Evolutionary conservation across 495 filamentous ascomycete species (phyloP).

Genomic region (Patellaria atrata): DNA sequence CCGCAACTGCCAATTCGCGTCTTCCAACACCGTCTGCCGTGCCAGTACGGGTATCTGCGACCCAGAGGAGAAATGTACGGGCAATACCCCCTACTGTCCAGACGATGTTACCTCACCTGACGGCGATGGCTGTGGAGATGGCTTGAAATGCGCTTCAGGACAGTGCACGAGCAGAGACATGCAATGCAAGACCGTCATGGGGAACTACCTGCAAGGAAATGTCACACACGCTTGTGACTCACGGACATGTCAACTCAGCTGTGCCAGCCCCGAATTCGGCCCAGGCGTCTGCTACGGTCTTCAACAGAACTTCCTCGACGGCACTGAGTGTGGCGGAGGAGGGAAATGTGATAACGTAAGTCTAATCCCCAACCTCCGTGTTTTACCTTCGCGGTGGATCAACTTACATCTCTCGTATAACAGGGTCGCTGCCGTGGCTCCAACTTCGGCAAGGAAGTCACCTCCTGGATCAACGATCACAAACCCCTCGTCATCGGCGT

Average conservation of each 20-base stretch:
- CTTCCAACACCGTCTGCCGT: slow-evolving; percentile 59
- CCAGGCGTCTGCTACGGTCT: slow-evolving; percentile 52
- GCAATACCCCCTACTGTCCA: slow-evolving; percentile 59
- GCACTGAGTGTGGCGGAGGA: slow-evolving; percentile 71
- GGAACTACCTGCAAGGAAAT: slow-evolving; percentile 56
- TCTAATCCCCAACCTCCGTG: slow-evolving; percentile 4
- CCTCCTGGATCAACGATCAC: slow-evolving; percentile 31
- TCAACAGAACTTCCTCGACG: slow-evolving; percentile 89
- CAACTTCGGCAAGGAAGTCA: slow-evolving; percentile 27
- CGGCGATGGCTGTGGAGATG: slow-evolving; percentile 50
- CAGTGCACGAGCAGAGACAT: slow-evolving; percentile 87
- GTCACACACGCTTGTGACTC: slow-evolving; percentile 70
- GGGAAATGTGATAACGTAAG: slow-evolving; percentile 57
- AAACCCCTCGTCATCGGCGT: slow-evolving; percentile 32
- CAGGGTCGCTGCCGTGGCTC: slow-evolving; percentile 31
- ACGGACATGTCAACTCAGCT: slow-evolving; percentile 59
- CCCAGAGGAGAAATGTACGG: slow-evolving; percentile 67
- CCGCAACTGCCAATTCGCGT: slow-evolving; percentile 54
- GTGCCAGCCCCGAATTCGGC: slow-evolving; percentile 55
- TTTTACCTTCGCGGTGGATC: not conserved
- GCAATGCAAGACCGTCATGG: slow-evolving; percentile 82
- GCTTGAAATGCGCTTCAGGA: slow-evolving; percentile 72
- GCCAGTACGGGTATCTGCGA: slow-evolving; percentile 67
- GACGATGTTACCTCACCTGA: slow-evolving; percentile 51
- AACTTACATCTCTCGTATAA: slow-evolving; percentile 5